Evolutionary conservation across 495 filamentous ascomycete genomes (phyloP), one percentile per base, ranked within the genome.

Genomic region (Daldinia bambusicola): DNA sequence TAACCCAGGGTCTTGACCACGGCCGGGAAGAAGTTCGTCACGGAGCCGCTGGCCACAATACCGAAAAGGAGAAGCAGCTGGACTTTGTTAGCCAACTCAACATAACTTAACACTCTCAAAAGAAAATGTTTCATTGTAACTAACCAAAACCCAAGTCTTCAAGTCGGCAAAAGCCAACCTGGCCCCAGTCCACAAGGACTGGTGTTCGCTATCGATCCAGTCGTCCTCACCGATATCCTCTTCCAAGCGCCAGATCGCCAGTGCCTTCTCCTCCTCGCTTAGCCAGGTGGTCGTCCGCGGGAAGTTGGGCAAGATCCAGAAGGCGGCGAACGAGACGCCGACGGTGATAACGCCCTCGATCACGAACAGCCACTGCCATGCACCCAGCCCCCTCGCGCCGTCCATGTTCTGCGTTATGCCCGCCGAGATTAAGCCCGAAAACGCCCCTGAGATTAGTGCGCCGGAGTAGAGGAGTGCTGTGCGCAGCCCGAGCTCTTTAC

Each of bases 21-120:
- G 13, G 92, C 91, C 0, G 93, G 93, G 81, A 96, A 95, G 85
- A 95, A 95, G 78, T 95, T 94, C n/a, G 91, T 93, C 8, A 93
- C 89, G 2, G 90, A 89, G 55, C 87, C 89, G 31, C 88, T 87
- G 31, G 89, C 86, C 13, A 92, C 88, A 76, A 93, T 90, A 73
- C 90, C 87, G 53, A 93, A 86, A 57, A 94, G 84, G 55, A 92
- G 80, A 9, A 92, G 76, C 77, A 88, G 86, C 87, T 89, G 50
- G 1, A 31, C 55, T 34, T 14, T 40, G 37, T 73, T 14, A 68
- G 67, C 40, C 72, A 14, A 56, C 6, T 56, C 20, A 31, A 20
- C 0, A 64, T 0, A 40, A 69, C 86, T 61, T n/a, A n/a, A 6
- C 5, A 52, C 14, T 52, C 37, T n/a, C n/a, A n/a, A n/a, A n/a